Evolutionary conservation across 2,329 filamentous ascomycete species (phyloP).

Genomic region (Trichoderma sp.): DNA sequence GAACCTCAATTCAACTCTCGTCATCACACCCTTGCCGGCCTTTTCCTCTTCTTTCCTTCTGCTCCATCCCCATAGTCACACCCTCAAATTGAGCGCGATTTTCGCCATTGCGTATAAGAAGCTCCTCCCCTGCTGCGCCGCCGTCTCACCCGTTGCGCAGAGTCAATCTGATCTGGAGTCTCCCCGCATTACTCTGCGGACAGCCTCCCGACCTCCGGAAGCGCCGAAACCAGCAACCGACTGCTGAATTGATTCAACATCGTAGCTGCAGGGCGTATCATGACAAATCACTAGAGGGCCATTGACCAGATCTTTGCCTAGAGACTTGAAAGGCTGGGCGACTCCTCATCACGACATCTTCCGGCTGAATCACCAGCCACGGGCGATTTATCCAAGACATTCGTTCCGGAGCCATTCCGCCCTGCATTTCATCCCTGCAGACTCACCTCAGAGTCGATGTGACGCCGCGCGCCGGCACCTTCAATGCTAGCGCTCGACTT

Average conservation of each 20-base stretch:
- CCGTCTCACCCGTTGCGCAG: neutral
- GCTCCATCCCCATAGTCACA: neutral
- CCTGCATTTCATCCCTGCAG: neutral
- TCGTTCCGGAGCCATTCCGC: neutral
- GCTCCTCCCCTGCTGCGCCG: neutral
- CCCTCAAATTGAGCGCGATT: neutral
- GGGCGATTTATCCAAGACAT: neutral
- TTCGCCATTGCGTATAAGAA: neutral
- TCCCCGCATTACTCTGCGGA: constrained; percentile 9
- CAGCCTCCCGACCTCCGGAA: neutral
- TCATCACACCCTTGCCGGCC: neutral
- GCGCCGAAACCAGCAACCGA: neutral
- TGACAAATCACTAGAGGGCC: neutral
- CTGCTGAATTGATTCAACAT: neutral
- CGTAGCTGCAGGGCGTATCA: neutral
- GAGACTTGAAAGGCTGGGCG: neutral
- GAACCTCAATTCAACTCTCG: neutral
- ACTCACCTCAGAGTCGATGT: constrained; percentile 3
- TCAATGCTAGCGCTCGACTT: neutral
- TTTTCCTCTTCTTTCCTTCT: neutral
- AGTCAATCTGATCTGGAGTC: neutral
- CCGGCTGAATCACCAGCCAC: neutral
- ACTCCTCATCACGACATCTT: neutral
- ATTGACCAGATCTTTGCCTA: neutral
- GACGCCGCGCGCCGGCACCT: neutral